Evolutionary conservation across 371 early-diverging fungal genomes (phyloP).

Genomic region (Zychaea mexicana): DNA sequence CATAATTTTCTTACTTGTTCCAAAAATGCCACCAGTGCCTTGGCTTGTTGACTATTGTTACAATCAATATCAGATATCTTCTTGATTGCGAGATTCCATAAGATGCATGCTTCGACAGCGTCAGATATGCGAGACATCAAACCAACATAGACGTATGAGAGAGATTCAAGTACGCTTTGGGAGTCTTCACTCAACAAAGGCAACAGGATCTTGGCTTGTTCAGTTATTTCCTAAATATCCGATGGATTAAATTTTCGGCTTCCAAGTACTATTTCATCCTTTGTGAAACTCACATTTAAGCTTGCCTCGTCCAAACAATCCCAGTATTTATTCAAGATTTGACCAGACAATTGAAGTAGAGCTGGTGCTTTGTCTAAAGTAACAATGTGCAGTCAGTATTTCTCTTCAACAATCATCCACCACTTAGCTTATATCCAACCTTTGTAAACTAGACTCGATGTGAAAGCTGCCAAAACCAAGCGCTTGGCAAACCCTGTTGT

Average conservation of each 20-base stretch:
- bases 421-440: constrained; percentile 10
- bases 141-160: constrained; percentile 18
- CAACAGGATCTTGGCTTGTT: constrained; percentile 17
- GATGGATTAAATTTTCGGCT: neutral
- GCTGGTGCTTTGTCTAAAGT: constrained; percentile 12
- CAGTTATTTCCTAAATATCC: constrained; percentile 16
- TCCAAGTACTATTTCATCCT: neutral
- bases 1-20: constrained; percentile 12
- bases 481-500: constrained; percentile 23
- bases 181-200: constrained; percentile 16
- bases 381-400: neutral
- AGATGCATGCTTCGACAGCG: constrained; percentile 4
- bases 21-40: constrained; percentile 3
- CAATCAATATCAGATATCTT: neutral
- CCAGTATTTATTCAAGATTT: neutral
- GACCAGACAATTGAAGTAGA: constrained; percentile 17
- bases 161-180: constrained; percentile 9
- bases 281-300: neutral
- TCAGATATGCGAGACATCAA: constrained; percentile 12
- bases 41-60: neutral
- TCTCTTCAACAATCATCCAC: neutral
- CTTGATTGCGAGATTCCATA: constrained; percentile 18
- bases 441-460: constrained; percentile 36
- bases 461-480: constrained; percentile 24
- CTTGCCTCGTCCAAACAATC: neutral